Evolutionary conservation across 2,329 filamentous ascomycete species (phyloP), one percentile per base, ranked within the genome.

Genomic region (Aspergillus sp.): DNA sequence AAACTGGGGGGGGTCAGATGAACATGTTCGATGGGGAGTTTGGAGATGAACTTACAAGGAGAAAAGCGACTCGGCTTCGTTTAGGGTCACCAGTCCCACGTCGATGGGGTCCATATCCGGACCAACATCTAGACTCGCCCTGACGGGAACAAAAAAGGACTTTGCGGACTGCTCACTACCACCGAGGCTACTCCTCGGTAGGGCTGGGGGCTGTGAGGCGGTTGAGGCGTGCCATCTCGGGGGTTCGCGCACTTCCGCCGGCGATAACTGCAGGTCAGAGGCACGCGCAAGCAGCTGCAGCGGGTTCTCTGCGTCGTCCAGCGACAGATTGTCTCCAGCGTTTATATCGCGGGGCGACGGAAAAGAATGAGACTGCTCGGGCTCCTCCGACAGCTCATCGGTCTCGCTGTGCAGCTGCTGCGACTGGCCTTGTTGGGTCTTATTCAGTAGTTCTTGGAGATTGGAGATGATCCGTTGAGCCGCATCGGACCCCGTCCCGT

Each of bases 281-380:
- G 87, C 88, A 29, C 87, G 80, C 2, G 88, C 88, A 31, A 91
- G 82, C 14, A 90, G 73, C 66, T 91, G 87, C 4, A 90, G 73
- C 0, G 87, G 87, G 55, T 90, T 91, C 63, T 91, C 87, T 3
- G 87, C 87, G 65, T 89, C 88, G 59, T 90, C 87, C 21, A 88
- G 74, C 11, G 84, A 79, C 29, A 88, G 77, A 45, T 75, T 80
- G 49, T 84, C 82, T 34, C 80, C 76, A 14, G 65, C 63, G 29
- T 65, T 65, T 11, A 56, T 54, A 31, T 64, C 66, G 6, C 53
- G 60, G 7, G 64, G 60, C 38, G 66, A 59, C 13, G 53, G 50
- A 5, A 59, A 44, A 13, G 58, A 58, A 31, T 59, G 62, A 7
- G 55, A 43, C 32, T 58, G 57, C 13, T 60, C 57, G 11, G 48